Conservation (phyloP, 73 alveolate genomes). For the Paraurostyla sp. region DNA sequence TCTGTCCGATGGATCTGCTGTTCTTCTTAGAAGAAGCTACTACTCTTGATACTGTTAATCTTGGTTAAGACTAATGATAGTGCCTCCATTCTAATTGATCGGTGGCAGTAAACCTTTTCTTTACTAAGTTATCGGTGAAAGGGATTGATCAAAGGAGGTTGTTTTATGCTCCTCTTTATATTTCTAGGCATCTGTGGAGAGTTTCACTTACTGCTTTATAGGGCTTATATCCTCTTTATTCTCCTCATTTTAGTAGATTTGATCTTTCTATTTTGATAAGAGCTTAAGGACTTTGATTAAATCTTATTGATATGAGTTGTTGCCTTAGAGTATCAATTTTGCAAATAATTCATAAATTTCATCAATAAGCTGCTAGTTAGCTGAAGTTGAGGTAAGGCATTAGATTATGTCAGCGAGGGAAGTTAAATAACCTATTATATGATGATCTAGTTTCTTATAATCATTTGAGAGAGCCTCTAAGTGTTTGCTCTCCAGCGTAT, state of each 20-base stretch:
- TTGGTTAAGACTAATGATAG: too few species aligned
- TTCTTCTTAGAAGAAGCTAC: too few species aligned
- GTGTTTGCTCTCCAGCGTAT: background rate
- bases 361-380: background rate
- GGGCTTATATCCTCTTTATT: conserved; percentile 23
- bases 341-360: background rate
- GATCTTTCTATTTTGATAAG: background rate
- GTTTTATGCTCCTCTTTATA: too few species aligned
- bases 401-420: background rate
- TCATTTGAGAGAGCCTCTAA: background rate
- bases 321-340: background rate
- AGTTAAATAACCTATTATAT: background rate
- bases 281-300: background rate
- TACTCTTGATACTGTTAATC: too few species aligned
- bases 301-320: background rate
- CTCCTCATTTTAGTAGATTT: background rate
- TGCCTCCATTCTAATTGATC: too few species aligned
- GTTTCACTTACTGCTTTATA: too few species aligned
- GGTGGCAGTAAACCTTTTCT: too few species aligned
- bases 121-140: too few species aligned
- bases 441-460: background rate
- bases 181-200: too few species aligned
- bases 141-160: too few species aligned
- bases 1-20: too few species aligned
- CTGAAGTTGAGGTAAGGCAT: background rate